Base-by-base conservation (phyloP, 495 filamentous ascomycete genomes). In the Amphirosellinia nigrospora region DNA sequence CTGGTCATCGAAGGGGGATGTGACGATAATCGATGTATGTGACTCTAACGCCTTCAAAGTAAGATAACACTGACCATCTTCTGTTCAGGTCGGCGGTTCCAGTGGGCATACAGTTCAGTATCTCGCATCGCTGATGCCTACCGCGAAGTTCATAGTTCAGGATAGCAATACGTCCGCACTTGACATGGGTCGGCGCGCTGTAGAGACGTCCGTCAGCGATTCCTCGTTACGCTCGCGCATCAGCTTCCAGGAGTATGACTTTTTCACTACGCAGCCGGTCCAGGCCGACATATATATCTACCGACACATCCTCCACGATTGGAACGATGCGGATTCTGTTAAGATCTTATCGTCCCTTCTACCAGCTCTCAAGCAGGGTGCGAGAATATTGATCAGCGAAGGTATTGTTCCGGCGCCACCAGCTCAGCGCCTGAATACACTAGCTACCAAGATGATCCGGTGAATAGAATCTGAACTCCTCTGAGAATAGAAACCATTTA, bases 231-330 rank as follows among this genome's bases (percentile, higher is more conserved):
- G 23, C 15, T 78, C 43, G 19, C 68, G 62, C 52, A 73, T 84
- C 45, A 70, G 48, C 7, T 82, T 81, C 70, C 38, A 50, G 39
- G 67, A 72, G 16, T 80, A 83, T 68, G 66, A 80, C 64, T 81
- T 81, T 73, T 83, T 84, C 71, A 68, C 77, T 4, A 71, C 74
- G 30, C 80, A 82, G 55, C 71, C 81, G 9, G 64, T 79, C 11
- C 26, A 71, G 45, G 81, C 74, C 0, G 74, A 80, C 28, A 75
- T 82, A 8, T 85, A 81, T 59, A 80, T 84, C 32, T 72, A 81
- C 41, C 74, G 78, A 3, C 69, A 78, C 52, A 80, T 83, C 36
- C 71, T 83, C 34, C 84, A 85, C 59, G 76, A 86, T 64, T 86
- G 83, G 82, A 72, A 66, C 6, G 83, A 86, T 68, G 59, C 68